Evolutionary conservation across 1,139 yeast genomes (phyloP).

Genomic region (Nakaseomyces glabratus): DNA sequence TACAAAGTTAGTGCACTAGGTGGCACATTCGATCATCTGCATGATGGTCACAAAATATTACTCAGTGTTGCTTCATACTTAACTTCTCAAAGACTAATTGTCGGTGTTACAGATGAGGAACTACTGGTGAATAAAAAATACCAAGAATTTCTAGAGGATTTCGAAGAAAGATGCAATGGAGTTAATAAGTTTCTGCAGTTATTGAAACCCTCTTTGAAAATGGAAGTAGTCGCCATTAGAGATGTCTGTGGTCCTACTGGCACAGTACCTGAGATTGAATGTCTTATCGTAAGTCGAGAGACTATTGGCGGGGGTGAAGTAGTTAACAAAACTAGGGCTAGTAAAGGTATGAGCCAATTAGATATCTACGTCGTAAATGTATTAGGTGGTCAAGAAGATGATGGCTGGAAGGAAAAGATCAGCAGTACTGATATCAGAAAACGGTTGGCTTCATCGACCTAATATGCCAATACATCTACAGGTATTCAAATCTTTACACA

Average conservation of each 20-base stretch:
- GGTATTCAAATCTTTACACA: too few species aligned
- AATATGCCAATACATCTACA: too few species aligned
- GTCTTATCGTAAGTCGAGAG: conserved; percentile 73
- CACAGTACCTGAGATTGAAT: conserved; percentile 60
- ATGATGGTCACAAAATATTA: conserved; percentile 87
- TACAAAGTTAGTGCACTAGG: conserved; percentile 58
- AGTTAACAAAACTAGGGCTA: conserved; percentile 56
- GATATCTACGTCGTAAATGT: conserved; percentile 57
- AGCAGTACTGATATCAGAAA: conserved; percentile 59
- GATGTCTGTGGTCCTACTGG: conserved; percentile 97
- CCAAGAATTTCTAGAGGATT: conserved; percentile 55
- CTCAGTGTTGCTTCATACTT: conserved; percentile 65
- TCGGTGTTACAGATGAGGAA: conserved; percentile 81
- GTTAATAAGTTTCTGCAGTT: conserved; percentile 43
- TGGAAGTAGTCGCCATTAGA: conserved; percentile 50
- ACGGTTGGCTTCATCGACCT: too few species aligned
- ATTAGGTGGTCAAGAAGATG: conserved; percentile 53
- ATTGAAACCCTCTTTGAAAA: conserved; percentile 37
- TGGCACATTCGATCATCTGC: conserved; percentile 95
- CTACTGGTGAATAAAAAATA: conserved; percentile 67
- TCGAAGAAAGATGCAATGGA: conserved; percentile 39
- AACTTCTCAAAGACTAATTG: conserved; percentile 46
- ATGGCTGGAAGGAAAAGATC: conserved; percentile 60
- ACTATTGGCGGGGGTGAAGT: conserved; percentile 65
- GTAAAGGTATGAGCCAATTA: conserved; percentile 47